phyloP scores from a whole-genome alignment of 2,329 filamentous ascomycete species.

The Fusarium neocosmosporiellum region DNA sequence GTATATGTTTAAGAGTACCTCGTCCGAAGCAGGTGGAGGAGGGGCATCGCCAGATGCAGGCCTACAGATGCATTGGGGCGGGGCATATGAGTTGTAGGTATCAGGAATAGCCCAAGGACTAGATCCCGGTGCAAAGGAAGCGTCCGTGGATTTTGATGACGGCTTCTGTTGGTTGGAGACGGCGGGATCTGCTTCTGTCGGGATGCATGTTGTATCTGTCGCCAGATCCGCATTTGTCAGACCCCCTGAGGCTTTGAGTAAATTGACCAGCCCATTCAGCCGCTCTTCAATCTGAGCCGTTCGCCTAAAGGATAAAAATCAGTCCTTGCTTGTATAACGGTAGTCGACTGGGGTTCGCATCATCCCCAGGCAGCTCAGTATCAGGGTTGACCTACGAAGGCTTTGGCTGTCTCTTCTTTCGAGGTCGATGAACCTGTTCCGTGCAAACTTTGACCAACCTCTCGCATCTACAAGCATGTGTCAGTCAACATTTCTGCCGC shows the following conservation, averaged over 20 bases:
- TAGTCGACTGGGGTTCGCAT: neutral
- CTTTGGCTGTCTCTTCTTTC: conserved; percentile 63
- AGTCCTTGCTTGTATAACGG: neutral
- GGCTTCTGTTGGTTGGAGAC: conserved; percentile 41
- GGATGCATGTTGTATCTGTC: conserved; percentile 43
- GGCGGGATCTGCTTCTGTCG: conserved; percentile 41
- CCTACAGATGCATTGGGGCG: conserved; percentile 60
- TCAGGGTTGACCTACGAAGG: conserved; percentile 57
- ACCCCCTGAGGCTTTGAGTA: conserved; percentile 58
- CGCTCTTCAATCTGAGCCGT: conserved; percentile 63
- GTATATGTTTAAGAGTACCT: conserved; percentile 58
- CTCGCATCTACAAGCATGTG: conserved; percentile 54
- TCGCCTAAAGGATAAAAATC: conserved; percentile 46
- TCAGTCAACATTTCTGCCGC: conserved; percentile 17
- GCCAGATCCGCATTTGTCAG: conserved; percentile 40
- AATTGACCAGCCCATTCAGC: conserved; percentile 60
- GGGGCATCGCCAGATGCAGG: conserved; percentile 53
- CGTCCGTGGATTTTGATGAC: conserved; percentile 28
- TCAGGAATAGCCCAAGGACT: conserved; percentile 51
- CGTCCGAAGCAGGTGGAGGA: conserved; percentile 57
- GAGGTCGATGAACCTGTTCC: conserved; percentile 59
- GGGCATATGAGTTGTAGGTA: conserved; percentile 59
- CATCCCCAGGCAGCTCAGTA: neutral
- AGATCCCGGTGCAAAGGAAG: conserved; percentile 17
- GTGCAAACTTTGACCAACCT: conserved; percentile 60